Conservation (phyloP, 2,329 filamentous ascomycete genomes). For the Gyromitra esculenta region DNA sequence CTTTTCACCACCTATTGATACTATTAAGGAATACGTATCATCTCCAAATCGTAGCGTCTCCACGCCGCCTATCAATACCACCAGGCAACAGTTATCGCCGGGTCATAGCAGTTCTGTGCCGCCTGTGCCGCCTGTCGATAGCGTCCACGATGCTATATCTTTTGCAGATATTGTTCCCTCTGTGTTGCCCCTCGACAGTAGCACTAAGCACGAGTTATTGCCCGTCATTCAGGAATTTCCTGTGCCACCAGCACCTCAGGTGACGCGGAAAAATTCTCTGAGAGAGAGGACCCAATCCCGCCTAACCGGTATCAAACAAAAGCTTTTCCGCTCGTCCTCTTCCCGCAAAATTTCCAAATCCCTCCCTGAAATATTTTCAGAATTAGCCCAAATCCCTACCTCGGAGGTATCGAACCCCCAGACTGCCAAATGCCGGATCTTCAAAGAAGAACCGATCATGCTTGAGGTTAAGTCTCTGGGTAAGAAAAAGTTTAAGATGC, state of each 20-base stretch:
- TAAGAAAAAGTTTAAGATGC: slow-evolving; percentile 49
- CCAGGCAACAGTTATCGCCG: neutral
- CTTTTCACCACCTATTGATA: slow-evolving; percentile 7
- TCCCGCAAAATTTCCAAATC: slow-evolving; percentile 8
- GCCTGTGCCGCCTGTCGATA: neutral
- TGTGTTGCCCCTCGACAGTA: neutral
- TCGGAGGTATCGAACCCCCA: slow-evolving; percentile 25
- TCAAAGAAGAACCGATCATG: slow-evolving; percentile 40
- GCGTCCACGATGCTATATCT: neutral
- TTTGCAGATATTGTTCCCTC: neutral
- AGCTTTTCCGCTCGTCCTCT: slow-evolving; percentile 31
- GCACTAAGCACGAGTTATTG: slow-evolving; percentile 2
- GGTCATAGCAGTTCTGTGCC: neutral
- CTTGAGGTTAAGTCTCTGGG: slow-evolving; percentile 45
- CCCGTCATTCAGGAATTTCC: neutral
- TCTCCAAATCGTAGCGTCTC: slow-evolving; percentile 5
- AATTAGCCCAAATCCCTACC: slow-evolving; percentile 31
- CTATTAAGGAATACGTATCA: slow-evolving; percentile 2
- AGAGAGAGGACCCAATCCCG: slow-evolving; percentile 20
- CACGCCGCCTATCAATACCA: slow-evolving; percentile 13
- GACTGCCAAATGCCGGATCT: slow-evolving; percentile 23
- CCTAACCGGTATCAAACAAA: slow-evolving; percentile 28
- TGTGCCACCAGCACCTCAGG: neutral
- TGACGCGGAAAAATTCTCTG: slow-evolving; percentile 15
- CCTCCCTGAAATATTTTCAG: slow-evolving; percentile 39